Evolutionary conservation across 148 eudicot species (phyloP), one percentile per base, ranked within the genome.

Genomic region (Rhododendron simsii): DNA sequence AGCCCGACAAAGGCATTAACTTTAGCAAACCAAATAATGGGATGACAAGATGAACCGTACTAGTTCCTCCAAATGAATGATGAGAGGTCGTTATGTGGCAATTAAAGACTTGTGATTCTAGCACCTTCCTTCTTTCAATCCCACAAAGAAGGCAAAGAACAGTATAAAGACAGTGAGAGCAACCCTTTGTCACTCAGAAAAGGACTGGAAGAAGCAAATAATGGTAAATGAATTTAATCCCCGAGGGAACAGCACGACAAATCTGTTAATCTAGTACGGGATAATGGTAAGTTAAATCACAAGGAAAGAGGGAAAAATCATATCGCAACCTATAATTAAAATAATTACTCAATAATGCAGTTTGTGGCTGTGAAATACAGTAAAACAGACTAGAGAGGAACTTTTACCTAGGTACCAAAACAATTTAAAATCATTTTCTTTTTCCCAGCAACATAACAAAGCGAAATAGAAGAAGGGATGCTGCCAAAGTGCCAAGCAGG

Each of bases 71-170:
- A 73, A 84, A 90, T 55, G 84, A 84, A 83, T 23, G 85, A 73
- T 86, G 88, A 84, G 28, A 87, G 18, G 93, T 85, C 84, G 39
- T 88, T 84, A 82, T 88, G 82, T 45, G 85, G 73, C 33, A 85
- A 89, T 89, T 84, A 89, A 88, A 30, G 30, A 30, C 30, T 30
- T 30, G 30, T 30, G 30, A 30, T 30, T 30, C 30, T 30, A 30
- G 30, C 44, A 39, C 44, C 26, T 73, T 83, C 81, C 37, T 51
- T 39, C 9, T 20, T n/a, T 48, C 18, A 21, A 76, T 45, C 57
- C 74, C 78, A 69, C 41, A 71, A 30, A 33, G 20, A 30, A 30
- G 41, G 41, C 39, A 71, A 71, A 71, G 16, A 71, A 71, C 37
- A 26, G 74, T 28, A 3, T 71, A 71, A 28, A 33, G 14, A 14